These are phyloP conservation scores for Wickerhamomyces chambardii DNA, from an alignment of 805 yeast species.

Conservation along the genomic window DNA sequence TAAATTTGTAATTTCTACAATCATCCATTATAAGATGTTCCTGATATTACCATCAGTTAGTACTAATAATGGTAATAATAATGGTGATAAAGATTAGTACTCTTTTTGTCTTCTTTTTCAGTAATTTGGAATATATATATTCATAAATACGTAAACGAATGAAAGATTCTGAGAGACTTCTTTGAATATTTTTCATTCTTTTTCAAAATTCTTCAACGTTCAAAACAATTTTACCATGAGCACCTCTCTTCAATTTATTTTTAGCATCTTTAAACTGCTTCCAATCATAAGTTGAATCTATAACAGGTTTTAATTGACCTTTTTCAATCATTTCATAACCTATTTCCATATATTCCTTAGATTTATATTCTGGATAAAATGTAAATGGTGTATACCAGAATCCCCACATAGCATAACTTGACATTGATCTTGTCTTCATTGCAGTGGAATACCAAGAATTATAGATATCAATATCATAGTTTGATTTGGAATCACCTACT, in stretches of 20 bases:
- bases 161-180: no score
- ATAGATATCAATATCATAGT: slow-evolving; percentile 27
- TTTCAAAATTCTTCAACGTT: slow-evolving; percentile 30
- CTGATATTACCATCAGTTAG: no score
- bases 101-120: no score
- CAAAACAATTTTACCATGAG: slow-evolving; percentile 63
- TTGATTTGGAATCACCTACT: slow-evolving; percentile 48
- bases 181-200: no score
- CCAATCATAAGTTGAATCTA: slow-evolving; percentile 53
- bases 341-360: slow-evolving; percentile 27
- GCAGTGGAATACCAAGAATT: slow-evolving; percentile 25
- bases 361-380: slow-evolving; percentile 21
- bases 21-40: no score
- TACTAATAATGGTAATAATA: no score
- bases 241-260: slow-evolving; percentile 38
- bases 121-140: no score
- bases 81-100: no score
- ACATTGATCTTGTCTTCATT: slow-evolving; percentile 24
- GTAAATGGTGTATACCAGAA: slow-evolving; percentile 26
- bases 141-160: no score
- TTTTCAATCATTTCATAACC: slow-evolving; percentile 37
- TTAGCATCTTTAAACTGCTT: slow-evolving; percentile 47
- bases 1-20: no score
- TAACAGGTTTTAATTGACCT: slow-evolving; percentile 34
- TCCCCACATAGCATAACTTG: slow-evolving; percentile 25